Conservation (phyloP, 2,329 filamentous ascomycete species). For the Beauveria brongniartii region DNA sequence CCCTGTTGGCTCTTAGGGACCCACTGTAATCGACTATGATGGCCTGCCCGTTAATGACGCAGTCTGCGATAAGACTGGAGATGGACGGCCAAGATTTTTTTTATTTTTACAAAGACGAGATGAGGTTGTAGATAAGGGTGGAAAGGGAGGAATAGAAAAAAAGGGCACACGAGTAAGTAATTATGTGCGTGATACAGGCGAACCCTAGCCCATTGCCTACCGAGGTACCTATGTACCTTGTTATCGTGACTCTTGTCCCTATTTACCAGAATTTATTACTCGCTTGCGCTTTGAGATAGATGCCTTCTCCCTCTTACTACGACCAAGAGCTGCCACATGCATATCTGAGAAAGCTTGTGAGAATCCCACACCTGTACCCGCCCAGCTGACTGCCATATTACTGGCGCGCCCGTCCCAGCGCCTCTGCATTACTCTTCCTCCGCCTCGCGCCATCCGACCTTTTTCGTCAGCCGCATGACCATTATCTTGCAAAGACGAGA, state of each 20-base stretch:
- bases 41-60: slow-evolving; percentile 5
- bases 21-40: slow-evolving; percentile 2
- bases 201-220: background rate
- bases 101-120: too few relatives aligned
- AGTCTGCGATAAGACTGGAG: slow-evolving; percentile 6
- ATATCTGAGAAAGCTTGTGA: slow-evolving; percentile 2
- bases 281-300: too few relatives aligned
- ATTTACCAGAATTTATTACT: too few relatives aligned
- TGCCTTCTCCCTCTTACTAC: background rate
- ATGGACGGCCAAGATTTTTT: background rate
- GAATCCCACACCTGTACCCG: background rate
- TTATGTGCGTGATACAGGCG: background rate
- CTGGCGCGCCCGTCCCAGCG: background rate
- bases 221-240: too few relatives aligned
- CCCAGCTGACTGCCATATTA: slow-evolving; percentile 2
- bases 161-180: background rate
- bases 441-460: background rate
- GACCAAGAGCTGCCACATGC: background rate
- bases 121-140: background rate
- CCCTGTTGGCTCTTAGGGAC: slow-evolving; percentile 1
- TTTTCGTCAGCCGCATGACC: background rate
- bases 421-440: background rate
- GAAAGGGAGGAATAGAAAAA: background rate
- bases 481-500: background rate
- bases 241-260: background rate